phyloP scores from a whole-genome alignment of 768 basidiomycete genomes.

The Mycena maculata region DNA sequence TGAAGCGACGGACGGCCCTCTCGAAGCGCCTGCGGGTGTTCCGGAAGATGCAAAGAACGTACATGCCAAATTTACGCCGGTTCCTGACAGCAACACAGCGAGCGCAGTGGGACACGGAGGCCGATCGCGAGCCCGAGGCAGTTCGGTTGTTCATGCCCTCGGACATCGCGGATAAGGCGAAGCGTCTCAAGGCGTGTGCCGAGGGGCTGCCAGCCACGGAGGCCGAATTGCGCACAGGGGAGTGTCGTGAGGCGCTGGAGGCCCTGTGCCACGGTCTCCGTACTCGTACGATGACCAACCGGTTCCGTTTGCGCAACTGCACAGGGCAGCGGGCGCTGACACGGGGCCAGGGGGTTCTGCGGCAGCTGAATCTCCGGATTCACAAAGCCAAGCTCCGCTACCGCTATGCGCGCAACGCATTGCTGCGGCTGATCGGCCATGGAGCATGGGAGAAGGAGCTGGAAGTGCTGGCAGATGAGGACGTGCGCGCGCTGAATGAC shows the following conservation, averaged over 20 bases:
- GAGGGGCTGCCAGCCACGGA: neutral
- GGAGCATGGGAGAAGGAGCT: neutral
- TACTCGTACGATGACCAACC: neutral
- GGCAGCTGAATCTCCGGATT: neutral
- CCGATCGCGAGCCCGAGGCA: neutral
- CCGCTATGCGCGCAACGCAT: neutral
- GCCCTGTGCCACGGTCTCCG: neutral
- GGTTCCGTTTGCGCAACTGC: neutral
- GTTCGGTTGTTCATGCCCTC: neutral
- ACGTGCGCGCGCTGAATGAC: neutral
- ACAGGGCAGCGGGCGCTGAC: neutral
- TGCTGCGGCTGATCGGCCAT: neutral
- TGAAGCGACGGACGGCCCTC: neutral
- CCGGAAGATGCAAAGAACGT: neutral
- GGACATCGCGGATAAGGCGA: neutral
- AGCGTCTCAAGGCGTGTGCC: neutral
- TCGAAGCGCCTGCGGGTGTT: neutral
- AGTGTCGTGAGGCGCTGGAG: neutral
- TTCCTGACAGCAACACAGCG: neutral
- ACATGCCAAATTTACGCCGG: neutral
- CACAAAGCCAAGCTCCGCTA: constrained; percentile 4
- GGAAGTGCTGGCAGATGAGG: neutral
- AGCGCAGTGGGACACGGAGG: neutral
- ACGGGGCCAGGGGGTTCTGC: neutral
- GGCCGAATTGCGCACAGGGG: neutral